Percentiles rank a stretch among this genome's conserved stretches.
phyloP scores from a whole-genome alignment of 1,139 yeast genomes.

The Hansenula sp. region DNA sequence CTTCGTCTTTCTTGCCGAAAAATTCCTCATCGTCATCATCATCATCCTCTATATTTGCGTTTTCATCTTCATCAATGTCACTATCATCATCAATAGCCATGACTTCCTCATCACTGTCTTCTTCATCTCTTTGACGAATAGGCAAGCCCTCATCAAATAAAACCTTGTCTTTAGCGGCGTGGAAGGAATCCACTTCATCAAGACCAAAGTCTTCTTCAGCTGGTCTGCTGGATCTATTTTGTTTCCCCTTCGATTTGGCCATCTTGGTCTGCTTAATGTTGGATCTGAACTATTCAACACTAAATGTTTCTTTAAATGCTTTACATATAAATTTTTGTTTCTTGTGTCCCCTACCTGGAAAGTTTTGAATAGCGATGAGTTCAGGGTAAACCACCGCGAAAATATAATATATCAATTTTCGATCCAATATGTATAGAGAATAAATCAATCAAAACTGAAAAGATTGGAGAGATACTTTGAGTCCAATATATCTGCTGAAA shows the following conservation, averaged over 20 bases:
- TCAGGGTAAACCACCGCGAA: background rate
- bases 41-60: conserved; percentile 37
- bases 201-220: conserved; percentile 31
- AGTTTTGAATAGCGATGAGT: background rate
- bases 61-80: conserved; percentile 58
- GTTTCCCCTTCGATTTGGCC: conserved; percentile 22
- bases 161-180: conserved; percentile 60
- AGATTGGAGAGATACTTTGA: no score
- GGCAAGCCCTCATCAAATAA: conserved; percentile 57
- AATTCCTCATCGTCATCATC: conserved; percentile 47
- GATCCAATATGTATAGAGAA: background rate
- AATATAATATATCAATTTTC: background rate
- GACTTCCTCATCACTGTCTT: conserved; percentile 70
- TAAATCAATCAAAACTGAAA: background rate
- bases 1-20: conserved; percentile 34
- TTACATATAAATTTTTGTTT: conserved; percentile 1
- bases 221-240: conserved; percentile 3
- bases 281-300: background rate
- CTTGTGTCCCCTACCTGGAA: background rate
- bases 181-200: conserved; percentile 73
- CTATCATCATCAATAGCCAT: conserved; percentile 70
- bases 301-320: background rate
- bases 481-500: no score
- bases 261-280: conserved; percentile 9
- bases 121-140: conserved; percentile 33